Conservation (phyloP, 768 basidiomycete genomes). For the Trametes villosa region DNA sequence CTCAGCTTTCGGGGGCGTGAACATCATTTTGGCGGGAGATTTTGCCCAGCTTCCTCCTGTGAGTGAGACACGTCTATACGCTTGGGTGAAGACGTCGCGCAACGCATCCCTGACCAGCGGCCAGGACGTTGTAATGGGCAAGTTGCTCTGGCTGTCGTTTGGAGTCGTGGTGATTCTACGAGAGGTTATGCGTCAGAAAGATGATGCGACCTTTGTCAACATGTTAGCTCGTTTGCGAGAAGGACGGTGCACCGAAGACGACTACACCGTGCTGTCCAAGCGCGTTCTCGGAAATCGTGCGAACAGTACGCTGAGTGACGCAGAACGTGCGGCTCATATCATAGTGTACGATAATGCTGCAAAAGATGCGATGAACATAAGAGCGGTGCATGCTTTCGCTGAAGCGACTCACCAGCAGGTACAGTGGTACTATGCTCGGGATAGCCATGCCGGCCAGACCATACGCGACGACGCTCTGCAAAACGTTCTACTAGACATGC, state of each 20-base stretch:
- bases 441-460: background rate
- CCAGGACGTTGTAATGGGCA: background rate
- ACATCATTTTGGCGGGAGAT: background rate
- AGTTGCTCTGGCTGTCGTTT: constrained; percentile 16
- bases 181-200: constrained; percentile 9
- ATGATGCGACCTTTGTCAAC: background rate
- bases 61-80: background rate
- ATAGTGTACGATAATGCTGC: constrained; percentile 12
- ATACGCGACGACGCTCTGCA: background rate
- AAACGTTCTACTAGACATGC: background rate
- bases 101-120: background rate
- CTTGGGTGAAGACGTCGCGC: background rate
- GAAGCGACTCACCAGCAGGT: background rate
- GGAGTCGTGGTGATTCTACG: background rate
- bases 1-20: background rate
- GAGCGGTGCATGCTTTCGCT: constrained; percentile 13
- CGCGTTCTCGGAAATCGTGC: constrained; percentile 12
- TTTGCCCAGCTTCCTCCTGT: background rate
- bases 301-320: too few relatives aligned
- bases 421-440: constrained; percentile 13
- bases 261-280: background rate
- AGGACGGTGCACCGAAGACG: constrained; percentile 10
- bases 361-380: constrained; percentile 26
- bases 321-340: too few relatives aligned
- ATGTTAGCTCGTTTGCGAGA: constrained; percentile 16